Base-by-base conservation (phyloP, 1,284 basidiomycete species). In the Ustilago curta region DNA sequence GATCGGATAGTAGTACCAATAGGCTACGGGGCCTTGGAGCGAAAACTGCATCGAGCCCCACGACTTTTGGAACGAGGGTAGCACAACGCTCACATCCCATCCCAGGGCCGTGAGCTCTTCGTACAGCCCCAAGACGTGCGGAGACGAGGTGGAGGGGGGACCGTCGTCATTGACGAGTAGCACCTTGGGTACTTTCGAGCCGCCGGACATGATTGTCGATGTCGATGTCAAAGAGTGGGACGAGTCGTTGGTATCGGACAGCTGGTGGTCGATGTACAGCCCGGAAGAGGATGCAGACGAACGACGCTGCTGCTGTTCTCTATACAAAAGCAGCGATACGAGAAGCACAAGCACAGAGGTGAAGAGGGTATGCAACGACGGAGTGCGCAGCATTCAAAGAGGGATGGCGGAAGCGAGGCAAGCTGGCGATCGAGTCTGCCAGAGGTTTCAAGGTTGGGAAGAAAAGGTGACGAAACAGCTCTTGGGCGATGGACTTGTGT, bases 1-100 rank as follows among this genome's bases (percentile, higher is more conserved):
- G 32, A 80, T 48, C 16, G 83, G 83, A 54, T 84, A 84, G 67
- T 84, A 84, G 70, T 83, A 84, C 83, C 83, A 84, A 42, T 80
- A 77, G 5, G 76, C 72, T 4, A 83, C 65, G 29, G 74, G 57
- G 8, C 63, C 59, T 25, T 59, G 55, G 19, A 79, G 59, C 25
- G 80, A 69, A 63, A 78, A 77, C 25, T 82, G 80, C 72, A 81
- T 83, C 12, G 77, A 77, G 25, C 82, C 82, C 77, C 83, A 76
- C 18, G 70, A 76, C 53, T 71, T 76, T 58, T 76, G 82, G 21
- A 67, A 75, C 0, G 80, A 81, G 12, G 83, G 83, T 6, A 84
- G 69, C 8, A 83, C 80, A 7, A 83, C 83, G 60, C 68, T 73
- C 25, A 84, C 83, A 7, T 78, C 59, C 80, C 81, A 83, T 2